phyloP scores from a whole-genome alignment of 768 basidiomycete species.

The Suillus subluteus region DNA sequence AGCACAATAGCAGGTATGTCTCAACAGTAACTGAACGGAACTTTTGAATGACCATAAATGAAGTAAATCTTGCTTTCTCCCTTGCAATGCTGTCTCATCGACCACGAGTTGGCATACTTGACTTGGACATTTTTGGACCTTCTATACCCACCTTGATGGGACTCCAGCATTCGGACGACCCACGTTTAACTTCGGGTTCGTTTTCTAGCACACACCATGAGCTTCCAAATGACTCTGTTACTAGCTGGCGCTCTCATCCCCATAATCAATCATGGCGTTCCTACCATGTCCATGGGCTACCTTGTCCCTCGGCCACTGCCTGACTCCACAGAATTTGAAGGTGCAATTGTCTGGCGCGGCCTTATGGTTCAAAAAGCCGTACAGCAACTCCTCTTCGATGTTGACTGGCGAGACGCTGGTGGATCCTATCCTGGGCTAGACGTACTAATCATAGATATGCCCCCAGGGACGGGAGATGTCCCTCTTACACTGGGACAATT shows the following conservation, averaged over 20 bases:
- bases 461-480: constrained; percentile 96
- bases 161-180: constrained; percentile 76
- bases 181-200: constrained; percentile 71
- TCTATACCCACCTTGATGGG: constrained; percentile 94
- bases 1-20: constrained; percentile 85
- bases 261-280: constrained; percentile 83
- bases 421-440: constrained; percentile 59
- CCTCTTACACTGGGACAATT: constrained; percentile 90
- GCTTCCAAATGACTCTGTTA: constrained; percentile 5
- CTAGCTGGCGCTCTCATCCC: constrained; percentile 81
- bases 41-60: constrained; percentile 2
- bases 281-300: constrained; percentile 98
- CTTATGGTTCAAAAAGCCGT: constrained; percentile 99
- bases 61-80: constrained; percentile 30
- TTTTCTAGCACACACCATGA: constrained; percentile 6
- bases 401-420: constrained; percentile 71
- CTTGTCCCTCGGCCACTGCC: constrained; percentile 65
- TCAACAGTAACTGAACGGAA: neutral
- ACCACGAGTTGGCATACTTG: constrained; percentile 82
- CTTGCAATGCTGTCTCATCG: constrained; percentile 52
- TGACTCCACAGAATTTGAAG: constrained; percentile 60
- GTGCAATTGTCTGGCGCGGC: constrained; percentile 92
- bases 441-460: constrained; percentile 92
- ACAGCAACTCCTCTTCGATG: constrained; percentile 94
- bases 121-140: constrained; percentile 96